Percentiles rank a stretch among this genome's conserved stretches.
phyloP scores from a whole-genome alignment of 2,329 filamentous ascomycete genomes.

The Apiospora saccharicola region DNA sequence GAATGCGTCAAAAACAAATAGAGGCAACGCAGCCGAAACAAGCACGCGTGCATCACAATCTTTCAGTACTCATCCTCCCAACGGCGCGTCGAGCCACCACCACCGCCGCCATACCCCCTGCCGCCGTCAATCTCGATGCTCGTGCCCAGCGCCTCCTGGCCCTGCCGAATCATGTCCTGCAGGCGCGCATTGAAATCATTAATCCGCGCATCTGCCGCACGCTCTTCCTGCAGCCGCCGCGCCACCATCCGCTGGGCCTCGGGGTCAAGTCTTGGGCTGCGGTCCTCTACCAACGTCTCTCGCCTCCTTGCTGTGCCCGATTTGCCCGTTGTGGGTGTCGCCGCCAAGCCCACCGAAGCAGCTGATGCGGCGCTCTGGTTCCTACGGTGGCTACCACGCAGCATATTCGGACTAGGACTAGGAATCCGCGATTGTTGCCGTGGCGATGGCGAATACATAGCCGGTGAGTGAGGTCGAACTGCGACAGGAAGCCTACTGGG shows the following conservation, averaged over 20 bases:
- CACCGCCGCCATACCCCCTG: conserved; percentile 29
- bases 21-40: background rate
- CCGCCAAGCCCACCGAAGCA: conserved; percentile 43
- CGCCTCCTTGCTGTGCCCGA: conserved; percentile 29
- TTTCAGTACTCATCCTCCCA: conserved; percentile 50
- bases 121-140: conserved; percentile 68
- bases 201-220: conserved; percentile 80
- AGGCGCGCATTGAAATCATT: conserved; percentile 80
- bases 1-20: background rate
- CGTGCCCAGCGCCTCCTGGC: conserved; percentile 83
- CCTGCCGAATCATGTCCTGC: conserved; percentile 87
- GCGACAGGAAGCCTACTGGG: conserved; percentile 55
- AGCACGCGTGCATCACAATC: background rate
- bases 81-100: conserved; percentile 34
- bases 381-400: conserved; percentile 49
- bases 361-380: conserved; percentile 54
- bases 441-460: conserved; percentile 30
- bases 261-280: conserved; percentile 61
- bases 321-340: conserved; percentile 31
- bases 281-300: background rate
- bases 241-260: conserved; percentile 80
- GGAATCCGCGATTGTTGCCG: conserved; percentile 39
- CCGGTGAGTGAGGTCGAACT: conserved; percentile 39
- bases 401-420: conserved; percentile 38
- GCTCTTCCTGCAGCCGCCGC: conserved; percentile 75